A percentile compares a stretch with the other conserved stretches of the same genome.
Evolutionary conservation across 2,329 filamentous ascomycete genomes (phyloP).

Genomic region (Alternaria triticimaculans): DNA sequence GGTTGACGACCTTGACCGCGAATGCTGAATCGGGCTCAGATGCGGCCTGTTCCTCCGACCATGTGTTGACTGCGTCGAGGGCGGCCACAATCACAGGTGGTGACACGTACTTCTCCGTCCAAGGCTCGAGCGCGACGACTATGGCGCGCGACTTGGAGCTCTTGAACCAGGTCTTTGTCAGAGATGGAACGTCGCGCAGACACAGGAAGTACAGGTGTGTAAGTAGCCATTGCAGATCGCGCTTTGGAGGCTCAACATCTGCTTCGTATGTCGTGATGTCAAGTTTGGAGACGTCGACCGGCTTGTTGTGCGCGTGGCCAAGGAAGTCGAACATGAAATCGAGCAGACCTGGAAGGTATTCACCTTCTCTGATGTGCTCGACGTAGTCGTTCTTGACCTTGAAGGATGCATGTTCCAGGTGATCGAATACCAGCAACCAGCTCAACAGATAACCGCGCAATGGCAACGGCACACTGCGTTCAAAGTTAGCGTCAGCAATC

Average conservation of each 20-base stretch:
- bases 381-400: slow-evolving; percentile 84
- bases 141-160: slow-evolving; percentile 81
- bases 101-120: slow-evolving; percentile 84
- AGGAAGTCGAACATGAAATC: slow-evolving; percentile 85
- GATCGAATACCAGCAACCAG: slow-evolving; percentile 90
- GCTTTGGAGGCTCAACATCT: slow-evolving; percentile 67
- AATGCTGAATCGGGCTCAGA: slow-evolving; percentile 58
- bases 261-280: slow-evolving; percentile 70
- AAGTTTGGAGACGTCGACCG: slow-evolving; percentile 73
- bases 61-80: slow-evolving; percentile 71
- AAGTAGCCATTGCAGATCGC: slow-evolving; percentile 81
- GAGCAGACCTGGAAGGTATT: slow-evolving; percentile 72
- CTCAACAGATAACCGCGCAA: slow-evolving; percentile 84
- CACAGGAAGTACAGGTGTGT: slow-evolving; percentile 85
- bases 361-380: slow-evolving; percentile 76
- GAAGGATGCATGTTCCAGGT: slow-evolving; percentile 78
- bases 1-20: slow-evolving; percentile 72
- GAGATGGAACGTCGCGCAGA: slow-evolving; percentile 76
- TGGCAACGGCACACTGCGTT: slow-evolving; percentile 68
- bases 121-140: slow-evolving; percentile 76
- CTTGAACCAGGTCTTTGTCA: slow-evolving; percentile 86
- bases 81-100: slow-evolving; percentile 70
- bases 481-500: slow-evolving; percentile 69
- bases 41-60: slow-evolving; percentile 59
- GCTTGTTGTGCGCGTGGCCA: slow-evolving; percentile 75